These are phyloP conservation scores for Sporothrix humicola DNA, from an alignment of 2,329 filamentous ascomycete genomes.

Conservation along the genomic window DNA sequence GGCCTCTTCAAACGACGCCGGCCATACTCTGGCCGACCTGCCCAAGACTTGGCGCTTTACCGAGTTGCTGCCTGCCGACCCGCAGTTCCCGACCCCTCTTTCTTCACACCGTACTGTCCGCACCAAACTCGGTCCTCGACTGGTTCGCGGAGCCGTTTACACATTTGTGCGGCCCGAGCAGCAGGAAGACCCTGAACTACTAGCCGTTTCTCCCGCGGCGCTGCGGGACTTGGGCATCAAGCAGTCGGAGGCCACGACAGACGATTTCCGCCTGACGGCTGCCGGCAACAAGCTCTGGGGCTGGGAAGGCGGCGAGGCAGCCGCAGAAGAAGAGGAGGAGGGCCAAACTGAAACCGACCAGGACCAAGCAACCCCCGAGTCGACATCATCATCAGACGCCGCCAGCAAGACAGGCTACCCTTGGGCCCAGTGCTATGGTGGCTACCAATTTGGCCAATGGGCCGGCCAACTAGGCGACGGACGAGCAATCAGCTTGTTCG, in stretches of 20 bases:
- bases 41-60: constrained; percentile 71
- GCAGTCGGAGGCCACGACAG: constrained; percentile 68
- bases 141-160: constrained; percentile 84
- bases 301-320: constrained; percentile 65
- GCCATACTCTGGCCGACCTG: constrained; percentile 57
- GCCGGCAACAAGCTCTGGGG: constrained; percentile 84
- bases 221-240: constrained; percentile 81
- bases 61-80: constrained; percentile 74
- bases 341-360: neutral
- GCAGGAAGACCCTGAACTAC: constrained; percentile 74
- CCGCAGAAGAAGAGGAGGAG: constrained; percentile 32
- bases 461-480: constrained; percentile 95
- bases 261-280: constrained; percentile 77
- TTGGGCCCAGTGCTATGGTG: constrained; percentile 98
- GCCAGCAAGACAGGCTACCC: constrained; percentile 74
- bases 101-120: constrained; percentile 82
- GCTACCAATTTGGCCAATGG: constrained; percentile 82
- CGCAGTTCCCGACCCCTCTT: constrained; percentile 77
- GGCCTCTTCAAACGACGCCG: constrained; percentile 34
- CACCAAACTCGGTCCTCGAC: constrained; percentile 75
- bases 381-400: neutral
- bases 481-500: constrained; percentile 91
- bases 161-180: constrained; percentile 87
- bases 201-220: constrained; percentile 79
- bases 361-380: constrained; percentile 45